These are phyloP conservation scores for Barnettozyma sp. DNA, from an alignment of 805 yeast species.

Conservation along the genomic window DNA sequence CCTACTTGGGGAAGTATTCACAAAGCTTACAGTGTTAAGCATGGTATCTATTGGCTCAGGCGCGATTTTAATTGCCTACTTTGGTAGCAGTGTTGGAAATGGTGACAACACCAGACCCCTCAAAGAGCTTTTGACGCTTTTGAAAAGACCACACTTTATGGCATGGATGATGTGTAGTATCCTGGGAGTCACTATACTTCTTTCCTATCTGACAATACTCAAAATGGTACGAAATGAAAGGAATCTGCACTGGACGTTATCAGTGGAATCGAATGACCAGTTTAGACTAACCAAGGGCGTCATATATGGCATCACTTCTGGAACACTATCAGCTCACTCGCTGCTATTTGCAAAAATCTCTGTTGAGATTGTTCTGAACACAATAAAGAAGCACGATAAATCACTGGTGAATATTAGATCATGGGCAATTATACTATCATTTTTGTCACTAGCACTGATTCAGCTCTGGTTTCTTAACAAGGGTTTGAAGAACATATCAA, in stretches of 20 bases:
- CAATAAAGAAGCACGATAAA: conserved; percentile 29
- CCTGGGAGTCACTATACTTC: conserved; percentile 24
- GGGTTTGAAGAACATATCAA: conserved; percentile 63
- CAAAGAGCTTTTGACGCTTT: conserved; percentile 38
- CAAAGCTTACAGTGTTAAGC: conserved; percentile 49
- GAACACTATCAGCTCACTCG: conserved; percentile 80
- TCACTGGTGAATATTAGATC: conserved; percentile 36
- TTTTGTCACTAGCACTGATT: conserved; percentile 56
- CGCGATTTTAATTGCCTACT: conserved; percentile 69
- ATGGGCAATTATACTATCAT: conserved; percentile 45
- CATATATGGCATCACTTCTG: conserved; percentile 61
- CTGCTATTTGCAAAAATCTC: conserved; percentile 79
- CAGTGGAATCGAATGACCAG: conserved; percentile 2
- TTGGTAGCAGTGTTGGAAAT: conserved; percentile 55
- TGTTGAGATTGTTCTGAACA: conserved; percentile 57
- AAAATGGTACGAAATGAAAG: conserved; percentile 6
- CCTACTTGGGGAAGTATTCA: conserved; percentile 62
- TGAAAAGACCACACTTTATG: conserved; percentile 41
- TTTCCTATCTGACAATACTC: conserved; percentile 25
- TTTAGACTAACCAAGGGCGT: conserved; percentile 44
- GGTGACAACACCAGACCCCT: conserved; percentile 34
- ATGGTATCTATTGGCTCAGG: conserved; percentile 66
- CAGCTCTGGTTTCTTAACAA: conserved; percentile 70
- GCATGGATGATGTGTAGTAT: conserved; percentile 45
- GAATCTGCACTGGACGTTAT: background rate